phyloP scores from a whole-genome alignment of 2,329 filamentous ascomycete genomes.

The Aspergillus puulaauensis region DNA sequence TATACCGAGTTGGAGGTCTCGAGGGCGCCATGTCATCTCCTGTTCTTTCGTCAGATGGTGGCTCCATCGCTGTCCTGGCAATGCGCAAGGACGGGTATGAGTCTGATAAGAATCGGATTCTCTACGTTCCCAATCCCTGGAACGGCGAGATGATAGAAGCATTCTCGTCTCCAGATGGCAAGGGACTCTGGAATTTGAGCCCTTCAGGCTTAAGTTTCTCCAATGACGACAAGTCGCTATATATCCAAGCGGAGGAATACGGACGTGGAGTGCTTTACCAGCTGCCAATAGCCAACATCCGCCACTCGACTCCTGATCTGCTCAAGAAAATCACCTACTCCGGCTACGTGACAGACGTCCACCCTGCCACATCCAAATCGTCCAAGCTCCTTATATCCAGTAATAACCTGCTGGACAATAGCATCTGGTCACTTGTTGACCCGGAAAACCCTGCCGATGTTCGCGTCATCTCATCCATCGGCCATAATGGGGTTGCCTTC shows the following conservation, averaged over 20 bases:
- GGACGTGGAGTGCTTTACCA: constrained; percentile 46
- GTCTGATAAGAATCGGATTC: constrained; percentile 47
- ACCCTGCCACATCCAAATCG: constrained; percentile 34
- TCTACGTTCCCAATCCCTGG: constrained; percentile 44
- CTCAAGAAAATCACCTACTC: constrained; percentile 40
- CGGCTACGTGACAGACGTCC: constrained; percentile 43
- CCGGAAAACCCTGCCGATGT: constrained; percentile 29
- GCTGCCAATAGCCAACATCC: constrained; percentile 32
- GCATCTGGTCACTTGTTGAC: constrained; percentile 43
- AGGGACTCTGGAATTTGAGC: constrained; percentile 44
- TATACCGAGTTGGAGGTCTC: constrained; percentile 34
- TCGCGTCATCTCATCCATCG: constrained; percentile 39
- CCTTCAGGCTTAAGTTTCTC: constrained; percentile 43
- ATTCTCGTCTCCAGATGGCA: constrained; percentile 37
- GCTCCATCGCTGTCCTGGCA: constrained; percentile 43
- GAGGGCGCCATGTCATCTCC: constrained; percentile 47
- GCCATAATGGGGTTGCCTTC: constrained; percentile 37
- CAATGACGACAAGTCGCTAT: constrained; percentile 41
- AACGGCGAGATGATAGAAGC: constrained; percentile 40
- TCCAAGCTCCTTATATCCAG: constrained; percentile 43
- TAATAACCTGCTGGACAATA: constrained; percentile 46
- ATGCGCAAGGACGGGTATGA: constrained; percentile 49
- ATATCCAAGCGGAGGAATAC: constrained; percentile 43
- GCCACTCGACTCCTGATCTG: constrained; percentile 27
- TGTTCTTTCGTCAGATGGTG: constrained; percentile 45